Evolutionary conservation across 2,329 filamentous ascomycete species (phyloP).

Genomic region (Ascochyta fabae): DNA sequence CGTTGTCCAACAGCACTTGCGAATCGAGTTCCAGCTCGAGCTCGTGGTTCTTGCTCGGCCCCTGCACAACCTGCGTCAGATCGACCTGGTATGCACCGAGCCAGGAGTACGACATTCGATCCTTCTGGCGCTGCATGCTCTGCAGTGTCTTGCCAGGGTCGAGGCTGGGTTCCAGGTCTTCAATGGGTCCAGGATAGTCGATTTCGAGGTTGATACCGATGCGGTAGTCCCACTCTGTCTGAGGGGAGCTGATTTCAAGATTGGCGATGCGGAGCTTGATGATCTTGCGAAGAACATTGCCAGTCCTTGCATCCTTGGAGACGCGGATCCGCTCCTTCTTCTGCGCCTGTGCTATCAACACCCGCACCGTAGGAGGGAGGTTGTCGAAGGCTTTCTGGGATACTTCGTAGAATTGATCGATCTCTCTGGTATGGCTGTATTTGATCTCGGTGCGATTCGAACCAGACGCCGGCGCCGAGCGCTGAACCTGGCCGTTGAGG

Average conservation of each 20-base stretch:
- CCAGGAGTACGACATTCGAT: conserved; percentile 89
- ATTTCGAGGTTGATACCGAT: conserved; percentile 96
- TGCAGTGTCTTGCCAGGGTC: conserved; percentile 51
- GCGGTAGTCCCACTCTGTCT: conserved; percentile 82
- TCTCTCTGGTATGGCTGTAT: conserved; percentile 83
- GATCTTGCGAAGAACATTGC: conserved; percentile 77
- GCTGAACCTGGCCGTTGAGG: conserved; percentile 72
- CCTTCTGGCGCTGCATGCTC: conserved; percentile 74
- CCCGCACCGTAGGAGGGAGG: conserved; percentile 61
- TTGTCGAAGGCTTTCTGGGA: conserved; percentile 58
- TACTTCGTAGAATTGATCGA: conserved; percentile 75
- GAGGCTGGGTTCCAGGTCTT: conserved; percentile 55
- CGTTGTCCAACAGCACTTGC: conserved; percentile 69
- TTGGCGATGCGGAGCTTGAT: conserved; percentile 90
- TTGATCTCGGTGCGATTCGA: conserved; percentile 66
- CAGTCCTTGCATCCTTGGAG: conserved; percentile 76
- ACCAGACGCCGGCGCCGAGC: conserved; percentile 53
- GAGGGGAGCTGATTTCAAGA: conserved; percentile 83
- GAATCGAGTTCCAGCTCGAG: conserved; percentile 79
- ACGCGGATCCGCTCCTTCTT: conserved; percentile 54
- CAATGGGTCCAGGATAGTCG: conserved; percentile 71
- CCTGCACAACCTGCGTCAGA: conserved; percentile 80
- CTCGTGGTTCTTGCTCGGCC: conserved; percentile 73
- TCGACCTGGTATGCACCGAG: conserved; percentile 83
- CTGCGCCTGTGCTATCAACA: conserved; percentile 56